Evolutionary conservation across 345 rosid genomes (phyloP).

Genomic region (Salix arbutifolia): DNA sequence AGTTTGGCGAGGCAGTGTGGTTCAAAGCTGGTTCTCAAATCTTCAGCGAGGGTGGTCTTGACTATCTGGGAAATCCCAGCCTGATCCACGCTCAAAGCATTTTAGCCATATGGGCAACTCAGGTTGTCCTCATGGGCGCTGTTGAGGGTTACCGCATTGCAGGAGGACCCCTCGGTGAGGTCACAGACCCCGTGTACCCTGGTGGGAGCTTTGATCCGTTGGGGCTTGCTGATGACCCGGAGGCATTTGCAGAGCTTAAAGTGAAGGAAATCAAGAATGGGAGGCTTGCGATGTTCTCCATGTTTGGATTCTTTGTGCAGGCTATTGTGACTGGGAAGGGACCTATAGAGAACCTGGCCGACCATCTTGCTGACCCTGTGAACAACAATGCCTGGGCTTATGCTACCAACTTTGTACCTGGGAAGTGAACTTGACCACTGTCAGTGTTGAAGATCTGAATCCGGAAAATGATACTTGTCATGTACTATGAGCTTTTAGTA

Average conservation of each 20-base stretch:
- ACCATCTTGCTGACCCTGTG: slow-evolving; percentile 43
- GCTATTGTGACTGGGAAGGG: slow-evolving; percentile 51
- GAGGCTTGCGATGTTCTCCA: slow-evolving; percentile 44
- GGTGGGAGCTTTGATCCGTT: slow-evolving; percentile 53
- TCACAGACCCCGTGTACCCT: slow-evolving; percentile 40
- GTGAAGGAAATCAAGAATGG: slow-evolving; percentile 49
- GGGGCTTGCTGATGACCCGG: slow-evolving; percentile 47
- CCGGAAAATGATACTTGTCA: neutral
- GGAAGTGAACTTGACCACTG: slow-evolving; percentile 28
- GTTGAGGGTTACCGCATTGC: slow-evolving; percentile 50
- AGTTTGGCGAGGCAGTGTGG: slow-evolving; percentile 32
- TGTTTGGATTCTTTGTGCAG: slow-evolving; percentile 53
- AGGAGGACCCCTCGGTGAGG: slow-evolving; percentile 48
- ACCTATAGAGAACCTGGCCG: slow-evolving; percentile 39
- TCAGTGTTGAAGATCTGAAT: neutral
- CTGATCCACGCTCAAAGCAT: slow-evolving; percentile 49
- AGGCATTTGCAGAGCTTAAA: slow-evolving; percentile 43
- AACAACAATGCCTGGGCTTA: slow-evolving; percentile 50
- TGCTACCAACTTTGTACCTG: slow-evolving; percentile 54
- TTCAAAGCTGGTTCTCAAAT: slow-evolving; percentile 29
- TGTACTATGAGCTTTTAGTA: neutral
- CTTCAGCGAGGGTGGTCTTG: slow-evolving; percentile 29
- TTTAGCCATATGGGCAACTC: slow-evolving; percentile 42
- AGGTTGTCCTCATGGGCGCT: slow-evolving; percentile 42
- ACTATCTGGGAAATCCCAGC: slow-evolving; percentile 31